These are phyloP conservation scores for Apophysomyces elegans DNA, from an alignment of 371 early-diverging fungal genomes.

Conservation along the genomic window DNA sequence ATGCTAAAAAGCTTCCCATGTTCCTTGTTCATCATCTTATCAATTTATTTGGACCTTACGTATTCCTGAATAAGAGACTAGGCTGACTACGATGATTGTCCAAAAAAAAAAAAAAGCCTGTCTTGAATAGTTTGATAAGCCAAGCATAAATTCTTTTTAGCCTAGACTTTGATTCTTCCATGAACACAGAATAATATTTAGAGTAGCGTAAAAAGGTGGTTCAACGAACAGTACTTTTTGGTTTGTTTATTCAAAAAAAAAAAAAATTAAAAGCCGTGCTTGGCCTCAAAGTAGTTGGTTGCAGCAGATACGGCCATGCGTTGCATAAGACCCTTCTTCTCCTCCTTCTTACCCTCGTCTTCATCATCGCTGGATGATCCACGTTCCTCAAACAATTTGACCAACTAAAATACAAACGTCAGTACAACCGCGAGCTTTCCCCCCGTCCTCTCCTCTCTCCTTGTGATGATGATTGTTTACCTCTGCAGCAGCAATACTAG, in stretches of 20 bases:
- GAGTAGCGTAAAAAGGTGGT: too few species aligned
- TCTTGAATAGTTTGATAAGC: too few species aligned
- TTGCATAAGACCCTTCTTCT: constrained; percentile 21
- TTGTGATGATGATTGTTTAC: constrained; percentile 19
- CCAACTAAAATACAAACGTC: constrained; percentile 26
- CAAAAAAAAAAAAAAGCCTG: too few species aligned
- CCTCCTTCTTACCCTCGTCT: constrained; percentile 18
- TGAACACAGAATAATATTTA: too few species aligned
- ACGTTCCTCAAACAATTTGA: constrained; percentile 37
- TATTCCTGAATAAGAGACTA: too few species aligned
- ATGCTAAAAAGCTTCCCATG: too few species aligned
- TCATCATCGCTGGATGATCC: constrained; percentile 25
- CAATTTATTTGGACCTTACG: too few species aligned
- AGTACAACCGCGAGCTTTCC: neutral
- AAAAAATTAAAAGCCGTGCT: neutral
- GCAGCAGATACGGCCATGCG: constrained; percentile 22
- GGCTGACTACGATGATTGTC: too few species aligned
- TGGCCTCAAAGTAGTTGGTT: constrained; percentile 22
- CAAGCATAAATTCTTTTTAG: too few species aligned
- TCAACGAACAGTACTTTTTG: neutral
- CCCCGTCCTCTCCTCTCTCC: neutral
- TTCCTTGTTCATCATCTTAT: too few species aligned
- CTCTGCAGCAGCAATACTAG: constrained; percentile 48
- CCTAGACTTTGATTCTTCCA: too few species aligned
- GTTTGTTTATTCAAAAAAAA: neutral